Base-by-base conservation (phyloP, 2,329 filamentous ascomycete species). In the Hirsutella rhossiliensis region DNA sequence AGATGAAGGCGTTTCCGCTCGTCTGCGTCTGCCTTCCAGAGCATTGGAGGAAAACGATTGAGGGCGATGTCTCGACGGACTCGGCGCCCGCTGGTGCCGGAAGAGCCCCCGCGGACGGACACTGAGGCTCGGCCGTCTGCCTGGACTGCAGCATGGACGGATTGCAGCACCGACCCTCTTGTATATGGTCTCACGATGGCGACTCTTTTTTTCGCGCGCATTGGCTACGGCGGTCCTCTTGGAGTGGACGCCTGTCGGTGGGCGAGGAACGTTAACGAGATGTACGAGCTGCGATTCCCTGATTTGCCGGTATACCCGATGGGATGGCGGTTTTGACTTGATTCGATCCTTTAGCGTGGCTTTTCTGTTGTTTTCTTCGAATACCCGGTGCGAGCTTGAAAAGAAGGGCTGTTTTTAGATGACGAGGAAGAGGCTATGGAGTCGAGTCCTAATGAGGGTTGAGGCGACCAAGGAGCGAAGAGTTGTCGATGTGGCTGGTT, bases 1-100 rank as follows among this genome's bases (percentile, higher is more conserved):
- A 97, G 61, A 92, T 97, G 69, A 97, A 97, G 64, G 92, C 92
- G 29, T 97, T 97, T 73, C 92, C 92, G 38, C 73, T 98, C 50
- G 90, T 98, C 41, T 98, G 90, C 59, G 87, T 97, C 37, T 97
- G 92, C 63, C 70, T 95, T 29, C 92, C 90, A 23, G 86, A 95
- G 57, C 89, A 96, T 63, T 98, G 90, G 90, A 80, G 82, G 58
- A 95, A 92, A 67, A 97, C 90, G 2, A 94, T 97, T 54, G 90
- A 97, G 51, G 87, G 88, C 47, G 89, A 96, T 56, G 75, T 76
- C 29, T 83, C 80, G 27, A 82, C 79, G 4, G 80, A 83, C 56
- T 73, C 75, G 11, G 73, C 71, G 44, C 80, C 76, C 12, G 72
- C 54, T 43, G 57, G 55, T 57, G 54, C 55, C 39, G 44, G 29